Conservation (phyloP, 352 stramenopile genomes). For the Globisporangium alternatum region DNA sequence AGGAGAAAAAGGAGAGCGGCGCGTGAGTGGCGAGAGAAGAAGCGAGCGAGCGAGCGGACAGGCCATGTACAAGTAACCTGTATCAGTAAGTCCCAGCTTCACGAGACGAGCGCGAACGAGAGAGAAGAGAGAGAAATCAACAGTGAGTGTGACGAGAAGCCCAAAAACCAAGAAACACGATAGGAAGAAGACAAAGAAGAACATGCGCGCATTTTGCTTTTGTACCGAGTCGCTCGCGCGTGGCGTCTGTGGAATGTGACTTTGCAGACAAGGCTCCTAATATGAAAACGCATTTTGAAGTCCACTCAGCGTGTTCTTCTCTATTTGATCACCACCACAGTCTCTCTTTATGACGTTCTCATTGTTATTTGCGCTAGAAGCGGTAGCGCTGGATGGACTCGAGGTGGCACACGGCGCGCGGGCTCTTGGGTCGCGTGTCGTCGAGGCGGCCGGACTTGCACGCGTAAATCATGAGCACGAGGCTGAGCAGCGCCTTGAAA, state of each 20-base stretch:
- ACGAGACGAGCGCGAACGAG: slow-evolving; percentile 15
- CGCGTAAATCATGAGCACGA: slow-evolving; percentile 78
- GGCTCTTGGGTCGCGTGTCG: slow-evolving; percentile 66
- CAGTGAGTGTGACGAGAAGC: slow-evolving; percentile 5
- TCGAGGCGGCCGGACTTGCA: slow-evolving; percentile 61
- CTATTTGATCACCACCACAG: neutral
- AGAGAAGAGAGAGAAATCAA: slow-evolving; percentile 10
- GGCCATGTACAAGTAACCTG: slow-evolving; percentile 56
- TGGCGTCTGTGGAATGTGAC: neutral
- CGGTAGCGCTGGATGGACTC: slow-evolving; percentile 65
- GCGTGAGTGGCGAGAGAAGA: slow-evolving; percentile 13
- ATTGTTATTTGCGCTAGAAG: slow-evolving; percentile 10
- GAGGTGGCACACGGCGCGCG: slow-evolving; percentile 47
- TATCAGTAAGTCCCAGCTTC: slow-evolving; percentile 58
- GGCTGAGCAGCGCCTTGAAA: slow-evolving; percentile 75
- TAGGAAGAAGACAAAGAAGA: slow-evolving; percentile 2
- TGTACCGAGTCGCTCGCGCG: neutral
- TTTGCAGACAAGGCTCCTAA: slow-evolving; percentile 5
- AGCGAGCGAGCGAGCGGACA: slow-evolving; percentile 23
- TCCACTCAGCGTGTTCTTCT: neutral
- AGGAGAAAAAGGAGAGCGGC: slow-evolving; percentile 26
- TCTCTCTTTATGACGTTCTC: neutral
- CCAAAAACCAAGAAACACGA: neutral
- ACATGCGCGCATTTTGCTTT: neutral
- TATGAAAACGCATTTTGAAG: slow-evolving; percentile 14